Percentiles rank a stretch among this genome's conserved stretches.
phyloP scores from a whole-genome alignment of 164 flowering plant species.

The Kingdonia uniflora region DNA sequence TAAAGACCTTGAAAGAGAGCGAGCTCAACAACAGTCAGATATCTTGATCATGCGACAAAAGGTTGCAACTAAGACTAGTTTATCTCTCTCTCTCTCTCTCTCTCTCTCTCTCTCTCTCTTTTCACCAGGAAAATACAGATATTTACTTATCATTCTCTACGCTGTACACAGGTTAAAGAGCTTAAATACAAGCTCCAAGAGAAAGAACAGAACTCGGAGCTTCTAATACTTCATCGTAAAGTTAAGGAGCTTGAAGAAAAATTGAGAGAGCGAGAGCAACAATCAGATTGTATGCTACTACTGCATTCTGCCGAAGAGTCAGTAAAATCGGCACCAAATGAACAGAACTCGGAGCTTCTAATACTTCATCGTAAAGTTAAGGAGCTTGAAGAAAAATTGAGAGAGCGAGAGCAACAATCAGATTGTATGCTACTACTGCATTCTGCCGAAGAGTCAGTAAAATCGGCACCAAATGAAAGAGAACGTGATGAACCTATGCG shows the following conservation, averaged over 20 bases:
- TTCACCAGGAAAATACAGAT: no score
- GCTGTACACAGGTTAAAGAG: conserved; percentile 17
- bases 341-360: conserved; percentile 9
- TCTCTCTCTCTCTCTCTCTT: no score
- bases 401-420: conserved; percentile 30
- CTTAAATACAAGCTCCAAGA: conserved; percentile 20
- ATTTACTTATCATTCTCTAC: not conserved
- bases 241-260: conserved; percentile 74
- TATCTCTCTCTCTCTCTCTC: no score
- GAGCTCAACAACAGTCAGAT: no score
- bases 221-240: conserved; percentile 45
- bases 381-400: conserved; percentile 55
- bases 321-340: conserved; percentile 30
- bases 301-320: conserved; percentile 19
- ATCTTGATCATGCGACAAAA: not conserved
- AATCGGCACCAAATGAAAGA: conserved; percentile 31
- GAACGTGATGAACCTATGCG: conserved; percentile 25
- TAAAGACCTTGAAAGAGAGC: no score
- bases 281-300: conserved; percentile 8
- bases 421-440: conserved; percentile 19
- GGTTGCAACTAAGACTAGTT: not conserved
- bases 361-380: conserved; percentile 69
- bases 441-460: conserved; percentile 17
- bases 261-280: conserved; percentile 35
- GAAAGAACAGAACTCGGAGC: conserved; percentile 9